These are phyloP conservation scores for Carallia brachiata DNA, from an alignment of 345 rosid species.

Conservation along the genomic window DNA sequence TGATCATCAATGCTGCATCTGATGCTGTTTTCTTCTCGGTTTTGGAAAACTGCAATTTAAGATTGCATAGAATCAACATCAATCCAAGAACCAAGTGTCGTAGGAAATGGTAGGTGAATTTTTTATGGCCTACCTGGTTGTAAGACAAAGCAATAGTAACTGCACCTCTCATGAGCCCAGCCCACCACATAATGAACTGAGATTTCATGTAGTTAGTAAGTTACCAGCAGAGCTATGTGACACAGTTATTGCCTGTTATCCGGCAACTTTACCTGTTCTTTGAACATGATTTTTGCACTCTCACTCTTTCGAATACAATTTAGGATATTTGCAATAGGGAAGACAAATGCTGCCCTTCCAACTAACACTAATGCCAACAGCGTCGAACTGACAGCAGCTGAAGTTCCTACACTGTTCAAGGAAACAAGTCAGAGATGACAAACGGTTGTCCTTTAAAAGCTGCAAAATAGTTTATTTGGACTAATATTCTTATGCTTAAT, in stretches of 20 bases:
- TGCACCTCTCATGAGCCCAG: constrained; percentile 80
- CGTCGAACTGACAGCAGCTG: constrained; percentile 48
- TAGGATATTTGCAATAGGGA: constrained; percentile 50
- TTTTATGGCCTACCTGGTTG: constrained; percentile 34
- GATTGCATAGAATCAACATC: not conserved
- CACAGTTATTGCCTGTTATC: not conserved
- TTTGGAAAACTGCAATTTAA: constrained; percentile 45
- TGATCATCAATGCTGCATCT: constrained; percentile 48
- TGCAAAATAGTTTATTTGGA: not conserved
- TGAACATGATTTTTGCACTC: constrained; percentile 38
- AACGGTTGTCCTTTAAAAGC: not conserved
- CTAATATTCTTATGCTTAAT: not conserved
- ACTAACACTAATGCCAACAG: constrained; percentile 46
- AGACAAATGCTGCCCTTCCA: constrained; percentile 68
- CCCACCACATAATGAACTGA: constrained; percentile 82
- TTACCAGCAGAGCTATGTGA: not conserved
- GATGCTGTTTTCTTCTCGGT: not conserved
- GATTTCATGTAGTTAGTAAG: not conserved
- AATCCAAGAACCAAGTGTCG: constrained; percentile 1
- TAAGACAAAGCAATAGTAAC: constrained; percentile 67
- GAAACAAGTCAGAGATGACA: constrained; percentile 14
- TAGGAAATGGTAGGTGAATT: not conserved
- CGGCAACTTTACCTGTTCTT: constrained; percentile 43
- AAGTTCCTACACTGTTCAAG: constrained; percentile 42
- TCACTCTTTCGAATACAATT: constrained; percentile 33